phyloP scores from a whole-genome alignment of 2,329 filamentous ascomycete species.

The Pseudopithomyces maydicus region DNA sequence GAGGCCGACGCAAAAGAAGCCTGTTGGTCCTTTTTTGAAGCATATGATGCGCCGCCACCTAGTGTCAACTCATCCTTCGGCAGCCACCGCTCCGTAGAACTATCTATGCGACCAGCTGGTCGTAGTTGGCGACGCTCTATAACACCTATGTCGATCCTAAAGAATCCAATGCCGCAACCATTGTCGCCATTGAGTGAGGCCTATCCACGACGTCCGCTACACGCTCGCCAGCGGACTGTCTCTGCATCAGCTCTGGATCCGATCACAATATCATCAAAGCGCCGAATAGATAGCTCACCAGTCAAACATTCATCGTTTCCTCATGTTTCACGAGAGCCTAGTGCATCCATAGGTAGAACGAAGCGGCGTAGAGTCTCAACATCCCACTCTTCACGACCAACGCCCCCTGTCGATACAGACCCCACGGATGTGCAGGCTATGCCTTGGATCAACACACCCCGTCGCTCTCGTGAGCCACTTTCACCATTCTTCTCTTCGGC shows the following conservation, averaged over 20 bases:
- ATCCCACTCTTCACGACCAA: conserved; percentile 31
- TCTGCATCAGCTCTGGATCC: conserved; percentile 36
- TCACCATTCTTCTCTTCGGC: conserved; percentile 47
- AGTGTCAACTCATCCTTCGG: conserved; percentile 55
- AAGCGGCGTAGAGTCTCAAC: conserved; percentile 55
- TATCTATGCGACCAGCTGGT: conserved; percentile 42
- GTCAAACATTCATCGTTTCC: conserved; percentile 36
- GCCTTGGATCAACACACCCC: conserved; percentile 46
- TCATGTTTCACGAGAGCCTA: conserved; percentile 45
- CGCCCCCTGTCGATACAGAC: conserved; percentile 9
- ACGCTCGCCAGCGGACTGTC: conserved; percentile 29
- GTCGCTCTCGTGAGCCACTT: conserved; percentile 51
- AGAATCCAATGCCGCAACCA: conserved; percentile 34
- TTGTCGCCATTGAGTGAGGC: conserved; percentile 45
- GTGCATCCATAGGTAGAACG: conserved; percentile 32
- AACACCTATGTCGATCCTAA: conserved; percentile 39
- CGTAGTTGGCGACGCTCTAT: conserved; percentile 42
- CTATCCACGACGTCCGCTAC: conserved; percentile 31
- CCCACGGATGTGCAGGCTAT: conserved; percentile 30
- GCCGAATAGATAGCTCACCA: conserved; percentile 35
- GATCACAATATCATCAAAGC: conserved; percentile 32
- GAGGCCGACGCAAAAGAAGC: conserved; percentile 68
- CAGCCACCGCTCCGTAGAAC: conserved; percentile 36
- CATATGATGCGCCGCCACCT: conserved; percentile 62
- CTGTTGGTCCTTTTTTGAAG: conserved; percentile 71